A percentile compares a stretch with the other conserved stretches of the same genome.
These are phyloP conservation scores for Gracilaria gracilis DNA, from an alignment of 23 red algal genomes.

Conservation along the genomic window DNA sequence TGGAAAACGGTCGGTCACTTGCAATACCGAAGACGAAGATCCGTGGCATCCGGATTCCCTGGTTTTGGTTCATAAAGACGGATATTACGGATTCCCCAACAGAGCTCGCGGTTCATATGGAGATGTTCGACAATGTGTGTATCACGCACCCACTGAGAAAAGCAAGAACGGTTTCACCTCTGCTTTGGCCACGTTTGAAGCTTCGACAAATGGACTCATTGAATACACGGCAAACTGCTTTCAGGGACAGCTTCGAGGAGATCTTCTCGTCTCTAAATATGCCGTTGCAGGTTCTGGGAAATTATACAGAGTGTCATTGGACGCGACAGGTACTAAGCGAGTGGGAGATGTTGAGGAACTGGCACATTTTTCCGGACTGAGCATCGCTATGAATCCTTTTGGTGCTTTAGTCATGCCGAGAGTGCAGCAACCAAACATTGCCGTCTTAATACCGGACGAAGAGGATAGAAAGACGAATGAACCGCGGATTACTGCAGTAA, in stretches of 20 bases:
- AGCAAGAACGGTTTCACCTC: slow-evolving; percentile 62
- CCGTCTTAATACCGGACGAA: slow-evolving; percentile 42
- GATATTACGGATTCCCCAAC: slow-evolving; percentile 70
- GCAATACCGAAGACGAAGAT: slow-evolving; percentile 48
- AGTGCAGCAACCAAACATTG: slow-evolving; percentile 62
- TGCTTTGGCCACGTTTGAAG: slow-evolving; percentile 58
- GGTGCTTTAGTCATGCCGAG: slow-evolving; percentile 50
- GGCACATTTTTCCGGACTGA: slow-evolving; percentile 53
- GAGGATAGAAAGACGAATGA: not conserved
- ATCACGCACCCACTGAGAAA: slow-evolving; percentile 34
- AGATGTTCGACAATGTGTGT: slow-evolving; percentile 55
- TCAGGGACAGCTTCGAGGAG: slow-evolving; percentile 51
- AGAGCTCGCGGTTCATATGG: slow-evolving; percentile 41
- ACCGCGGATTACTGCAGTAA: slow-evolving; percentile 53
- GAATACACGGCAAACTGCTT: slow-evolving; percentile 81
- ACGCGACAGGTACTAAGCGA: slow-evolving; percentile 33
- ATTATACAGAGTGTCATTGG: slow-evolving; percentile 57
- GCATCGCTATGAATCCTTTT: slow-evolving; percentile 61
- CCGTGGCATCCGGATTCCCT: slow-evolving; percentile 61
- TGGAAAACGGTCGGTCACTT: slow-evolving; percentile 50
- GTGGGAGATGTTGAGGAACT: slow-evolving; percentile 29
- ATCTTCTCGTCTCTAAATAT: slow-evolving; percentile 67
- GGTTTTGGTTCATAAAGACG: slow-evolving; percentile 52
- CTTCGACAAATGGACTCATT: slow-evolving; percentile 71
- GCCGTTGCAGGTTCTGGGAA: slow-evolving; percentile 61